Evolutionary conservation across 2,329 filamentous ascomycete genomes (phyloP).

Genomic region (Leptoxyphium fumago): DNA sequence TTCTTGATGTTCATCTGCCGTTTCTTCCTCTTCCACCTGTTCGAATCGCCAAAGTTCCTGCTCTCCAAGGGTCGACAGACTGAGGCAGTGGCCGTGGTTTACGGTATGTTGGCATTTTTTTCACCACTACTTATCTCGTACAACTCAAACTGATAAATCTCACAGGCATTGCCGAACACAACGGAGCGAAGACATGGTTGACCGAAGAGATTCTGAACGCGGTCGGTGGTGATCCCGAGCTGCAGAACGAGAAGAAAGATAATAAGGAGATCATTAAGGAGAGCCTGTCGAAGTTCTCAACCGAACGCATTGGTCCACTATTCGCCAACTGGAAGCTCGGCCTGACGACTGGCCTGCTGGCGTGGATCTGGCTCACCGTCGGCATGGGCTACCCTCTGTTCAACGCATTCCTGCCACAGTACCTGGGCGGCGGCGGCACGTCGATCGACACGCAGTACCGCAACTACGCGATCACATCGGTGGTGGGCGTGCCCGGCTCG

Average conservation of each 20-base stretch:
- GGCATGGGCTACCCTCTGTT: slow-evolving; percentile 81
- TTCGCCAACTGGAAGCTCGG: slow-evolving; percentile 35
- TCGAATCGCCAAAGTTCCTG: slow-evolving; percentile 75
- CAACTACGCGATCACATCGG: slow-evolving; percentile 68
- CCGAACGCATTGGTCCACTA: slow-evolving; percentile 50
- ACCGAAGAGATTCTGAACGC: slow-evolving; percentile 52
- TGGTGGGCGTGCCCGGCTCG: slow-evolving; percentile 63
- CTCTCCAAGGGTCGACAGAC: slow-evolving; percentile 60
- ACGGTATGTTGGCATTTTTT: slow-evolving; percentile 29
- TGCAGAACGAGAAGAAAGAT: slow-evolving; percentile 26
- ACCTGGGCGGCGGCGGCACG: slow-evolving; percentile 41
- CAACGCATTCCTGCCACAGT: slow-evolving; percentile 82
- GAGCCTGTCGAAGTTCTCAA: slow-evolving; percentile 51
- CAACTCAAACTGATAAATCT: no score
- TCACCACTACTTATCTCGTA: no score
- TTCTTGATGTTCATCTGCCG: slow-evolving; percentile 65
- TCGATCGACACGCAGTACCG: slow-evolving; percentile 40
- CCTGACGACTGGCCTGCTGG: slow-evolving; percentile 40
- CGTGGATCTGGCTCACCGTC: slow-evolving; percentile 71
- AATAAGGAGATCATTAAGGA: slow-evolving; percentile 38
- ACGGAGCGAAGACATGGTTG: slow-evolving; percentile 52
- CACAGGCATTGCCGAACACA: slow-evolving; percentile 45
- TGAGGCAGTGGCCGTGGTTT: slow-evolving; percentile 67
- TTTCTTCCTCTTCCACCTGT: slow-evolving; percentile 67
- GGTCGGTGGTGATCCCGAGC: slow-evolving; percentile 35